These are phyloP conservation scores for Solanum phureja DNA, from an alignment of 257 asterid genomes.

Conservation along the genomic window DNA sequence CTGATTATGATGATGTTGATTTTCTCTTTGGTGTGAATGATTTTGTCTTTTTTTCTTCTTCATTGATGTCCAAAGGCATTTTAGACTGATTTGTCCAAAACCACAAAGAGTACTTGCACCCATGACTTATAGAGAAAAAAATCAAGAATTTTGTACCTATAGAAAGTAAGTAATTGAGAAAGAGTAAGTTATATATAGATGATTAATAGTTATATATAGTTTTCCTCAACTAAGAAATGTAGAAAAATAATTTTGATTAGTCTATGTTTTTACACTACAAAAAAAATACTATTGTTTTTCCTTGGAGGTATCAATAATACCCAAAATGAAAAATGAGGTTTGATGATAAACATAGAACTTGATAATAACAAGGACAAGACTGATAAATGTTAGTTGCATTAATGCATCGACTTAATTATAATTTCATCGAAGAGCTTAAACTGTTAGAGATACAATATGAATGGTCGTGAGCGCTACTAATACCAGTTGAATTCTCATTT, in stretches of 20 bases:
- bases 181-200: background rate
- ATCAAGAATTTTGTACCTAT: background rate
- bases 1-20: background rate
- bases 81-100: slow-evolving; percentile 7
- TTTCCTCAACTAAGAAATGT: background rate
- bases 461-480: background rate
- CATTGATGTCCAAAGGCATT: slow-evolving; percentile 13
- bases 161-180: background rate
- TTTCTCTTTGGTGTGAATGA: slow-evolving; percentile 5
- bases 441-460: background rate
- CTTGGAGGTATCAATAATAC: background rate
- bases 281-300: background rate
- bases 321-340: background rate
- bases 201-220: background rate
- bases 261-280: background rate
- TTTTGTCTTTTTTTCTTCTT: slow-evolving; percentile 3
- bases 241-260: background rate
- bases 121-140: slow-evolving; percentile 6
- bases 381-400: background rate
- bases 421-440: background rate
- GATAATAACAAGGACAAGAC: background rate
- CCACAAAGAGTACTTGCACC: slow-evolving; percentile 17
- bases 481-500: background rate
- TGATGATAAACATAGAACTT: background rate
- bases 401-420: background rate